These are phyloP conservation scores for Bullera alba DNA, from an alignment of 768 basidiomycete genomes.

Conservation along the genomic window DNA sequence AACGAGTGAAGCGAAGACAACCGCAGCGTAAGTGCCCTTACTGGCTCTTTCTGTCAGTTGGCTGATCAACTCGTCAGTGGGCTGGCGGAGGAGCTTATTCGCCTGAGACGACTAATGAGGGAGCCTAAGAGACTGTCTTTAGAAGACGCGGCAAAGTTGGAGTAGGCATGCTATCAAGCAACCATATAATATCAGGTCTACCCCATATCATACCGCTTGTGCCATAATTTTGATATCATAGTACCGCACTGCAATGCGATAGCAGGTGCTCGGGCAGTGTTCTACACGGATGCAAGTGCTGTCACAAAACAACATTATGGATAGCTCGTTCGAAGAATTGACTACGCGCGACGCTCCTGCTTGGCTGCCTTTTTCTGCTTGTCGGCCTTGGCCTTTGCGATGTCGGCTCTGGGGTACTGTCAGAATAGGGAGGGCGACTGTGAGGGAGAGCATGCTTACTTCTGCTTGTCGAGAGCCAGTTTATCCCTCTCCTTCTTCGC, in stretches of 20 bases:
- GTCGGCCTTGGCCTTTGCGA: conserved; percentile 43
- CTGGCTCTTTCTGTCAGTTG: too few species aligned
- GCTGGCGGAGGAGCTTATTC: conserved; percentile 1
- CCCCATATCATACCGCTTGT: too few species aligned
- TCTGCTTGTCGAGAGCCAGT: conserved; percentile 43
- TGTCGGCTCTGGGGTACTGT: conserved; percentile 27
- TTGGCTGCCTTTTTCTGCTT: conserved; percentile 46
- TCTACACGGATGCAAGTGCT: too few species aligned
- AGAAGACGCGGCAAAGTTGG: neutral
- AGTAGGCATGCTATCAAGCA: neutral
- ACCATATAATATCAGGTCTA: neutral
- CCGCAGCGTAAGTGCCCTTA: conserved; percentile 23
- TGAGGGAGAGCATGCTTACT: conserved; percentile 24
- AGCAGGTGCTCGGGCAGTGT: too few species aligned
- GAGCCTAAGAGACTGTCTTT: neutral
- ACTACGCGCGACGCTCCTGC: conserved; percentile 36
- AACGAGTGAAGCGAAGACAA: conserved; percentile 11
- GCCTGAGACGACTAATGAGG: conserved; percentile 2
- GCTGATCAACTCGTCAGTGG: neutral
- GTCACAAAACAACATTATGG: too few species aligned
- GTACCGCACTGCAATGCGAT: too few species aligned
- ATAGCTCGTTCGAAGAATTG: neutral
- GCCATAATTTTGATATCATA: too few species aligned
- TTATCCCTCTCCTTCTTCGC: conserved; percentile 37
- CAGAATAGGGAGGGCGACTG: neutral